Conservation (phyloP, 192 early-diverging fungal genomes). For the Coemansia sp. region DNA sequence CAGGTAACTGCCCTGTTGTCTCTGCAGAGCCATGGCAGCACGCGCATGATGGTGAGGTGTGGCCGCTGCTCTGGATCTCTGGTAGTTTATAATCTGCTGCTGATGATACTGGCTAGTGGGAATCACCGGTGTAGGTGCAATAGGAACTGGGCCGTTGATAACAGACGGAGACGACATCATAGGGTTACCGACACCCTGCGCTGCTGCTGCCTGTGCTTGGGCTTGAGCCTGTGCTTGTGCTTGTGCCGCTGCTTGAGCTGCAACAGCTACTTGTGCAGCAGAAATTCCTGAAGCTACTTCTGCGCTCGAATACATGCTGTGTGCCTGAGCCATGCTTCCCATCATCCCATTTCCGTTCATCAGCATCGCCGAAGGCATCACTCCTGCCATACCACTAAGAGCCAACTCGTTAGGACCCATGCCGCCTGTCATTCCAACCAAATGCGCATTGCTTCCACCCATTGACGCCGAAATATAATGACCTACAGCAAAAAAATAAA, state of each 20-base stretch:
- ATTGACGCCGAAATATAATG: conserved; percentile 40
- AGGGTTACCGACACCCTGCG: conserved; percentile 38
- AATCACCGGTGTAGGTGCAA: conserved; percentile 56
- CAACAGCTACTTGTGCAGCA: conserved; percentile 30
- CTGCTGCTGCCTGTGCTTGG: conserved; percentile 14
- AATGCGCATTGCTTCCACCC: conserved; percentile 45
- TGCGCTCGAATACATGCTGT: conserved; percentile 37
- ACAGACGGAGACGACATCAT: conserved; percentile 54
- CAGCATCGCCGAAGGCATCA: conserved; percentile 55
- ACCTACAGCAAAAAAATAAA: conserved; percentile 18
- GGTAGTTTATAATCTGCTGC: conserved; percentile 71
- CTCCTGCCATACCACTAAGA: conserved; percentile 28
- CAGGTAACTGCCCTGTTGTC: conserved; percentile 56
- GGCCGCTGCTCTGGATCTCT: conserved; percentile 71
- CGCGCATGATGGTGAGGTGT: conserved; percentile 90
- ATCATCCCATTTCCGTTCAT: conserved; percentile 41
- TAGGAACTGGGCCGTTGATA: conserved; percentile 43
- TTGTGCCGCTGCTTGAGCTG: conserved; percentile 11
- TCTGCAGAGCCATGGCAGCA: conserved; percentile 77
- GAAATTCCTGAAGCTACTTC: conserved; percentile 36
- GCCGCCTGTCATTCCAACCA: conserved; percentile 43
- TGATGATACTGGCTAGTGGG: conserved; percentile 66
- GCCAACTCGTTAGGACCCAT: conserved; percentile 33
- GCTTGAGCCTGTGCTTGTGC: conserved; percentile 12
- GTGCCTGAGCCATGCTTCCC: conserved; percentile 39